Evolutionary conservation across 495 filamentous ascomycete genomes (phyloP).

Genomic region (Cercophora newfieldiana): DNA sequence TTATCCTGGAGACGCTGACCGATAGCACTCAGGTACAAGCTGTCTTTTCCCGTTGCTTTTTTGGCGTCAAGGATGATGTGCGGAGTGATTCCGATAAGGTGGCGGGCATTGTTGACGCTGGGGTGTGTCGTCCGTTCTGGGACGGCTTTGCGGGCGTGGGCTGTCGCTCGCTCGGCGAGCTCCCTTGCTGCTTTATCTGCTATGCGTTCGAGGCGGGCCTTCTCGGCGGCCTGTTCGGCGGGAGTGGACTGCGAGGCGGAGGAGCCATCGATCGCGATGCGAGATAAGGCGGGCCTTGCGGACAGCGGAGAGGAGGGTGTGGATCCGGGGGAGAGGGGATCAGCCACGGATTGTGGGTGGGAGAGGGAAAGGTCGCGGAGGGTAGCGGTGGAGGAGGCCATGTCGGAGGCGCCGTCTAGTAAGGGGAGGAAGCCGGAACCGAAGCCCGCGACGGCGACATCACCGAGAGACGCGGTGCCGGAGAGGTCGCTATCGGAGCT

Average conservation of each 20-base stretch:
- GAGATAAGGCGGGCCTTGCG: constrained; percentile 9
- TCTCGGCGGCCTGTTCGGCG: constrained; percentile 48
- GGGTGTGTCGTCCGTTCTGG: constrained; percentile 50
- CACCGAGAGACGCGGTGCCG: constrained; percentile 23
- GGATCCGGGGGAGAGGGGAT: constrained; percentile 8
- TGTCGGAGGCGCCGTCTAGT: constrained; percentile 18
- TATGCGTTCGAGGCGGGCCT: constrained; percentile 53
- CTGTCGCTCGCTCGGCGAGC: constrained; percentile 47
- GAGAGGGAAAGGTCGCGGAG: constrained; percentile 30
- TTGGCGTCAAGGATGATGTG: constrained; percentile 59
- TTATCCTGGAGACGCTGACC: constrained; percentile 53
- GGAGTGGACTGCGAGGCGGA: constrained; percentile 27
- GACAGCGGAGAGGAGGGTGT: neutral
- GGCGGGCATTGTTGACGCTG: constrained; percentile 46
- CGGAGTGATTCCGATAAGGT: constrained; percentile 47
- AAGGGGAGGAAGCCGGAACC: constrained; percentile 29
- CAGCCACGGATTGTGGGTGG: constrained; percentile 19
- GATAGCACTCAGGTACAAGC: constrained; percentile 72
- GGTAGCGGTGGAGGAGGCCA: constrained; percentile 25
- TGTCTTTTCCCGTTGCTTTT: constrained; percentile 60
- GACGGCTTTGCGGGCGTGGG: constrained; percentile 44
- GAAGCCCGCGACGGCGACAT: constrained; percentile 24
- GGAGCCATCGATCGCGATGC: constrained; percentile 13
- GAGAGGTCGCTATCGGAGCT: constrained; percentile 23
- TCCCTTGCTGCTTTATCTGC: constrained; percentile 47